Base-by-base conservation (phyloP, 805 yeast species). In the Saturnispora diversa region DNA sequence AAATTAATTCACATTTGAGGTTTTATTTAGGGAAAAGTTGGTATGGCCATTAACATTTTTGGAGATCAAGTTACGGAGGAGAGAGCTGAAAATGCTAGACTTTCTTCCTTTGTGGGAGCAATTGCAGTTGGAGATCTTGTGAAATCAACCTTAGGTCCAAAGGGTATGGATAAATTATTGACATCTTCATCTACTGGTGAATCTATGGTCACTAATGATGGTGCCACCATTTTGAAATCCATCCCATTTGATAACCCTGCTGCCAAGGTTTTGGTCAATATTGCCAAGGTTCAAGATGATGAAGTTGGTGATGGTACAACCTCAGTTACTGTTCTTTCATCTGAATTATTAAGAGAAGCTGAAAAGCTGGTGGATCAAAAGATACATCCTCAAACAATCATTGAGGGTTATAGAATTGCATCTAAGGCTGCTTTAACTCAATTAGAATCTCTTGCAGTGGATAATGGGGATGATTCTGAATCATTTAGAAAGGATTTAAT, bases 271-370 rank as follows among this genome's bases (percentile, higher is more conserved):
- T 69, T 92, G 50, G 98, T 94, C 24, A 94, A 94, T 59, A 83
- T 92, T 42, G 82, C 96, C 37, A 81, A 92, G 60, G 90, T 94
- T 16, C 99, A 92, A 68, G 99, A 92, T 61, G 95, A 94, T 45
- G 97, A 90, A 62, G 95, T 90, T 50, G 97, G 97, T 45, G 97
- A 92, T 58, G 99, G 99, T 51, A 92, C 99, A 31, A 90, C 98
- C 0, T 83, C 95, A 20, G 98, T 94, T 24, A 87, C 97, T 0
- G 84, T 92, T 10, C 66, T 90, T 43, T 79, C 90, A 31, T 88
- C 96, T 8, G 97, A 92, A 63, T 71, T 92, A 44, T 69, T 92
- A 50, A 77, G 95, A 59, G 97, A 90, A 66, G 97, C 97, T 25
- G 97, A 92, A 63, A 79, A 80, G 59, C 74, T 92, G 48, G 83